Conservation (phyloP, 177 flowering plant species). For the Tripterygium wilfordii region DNA sequence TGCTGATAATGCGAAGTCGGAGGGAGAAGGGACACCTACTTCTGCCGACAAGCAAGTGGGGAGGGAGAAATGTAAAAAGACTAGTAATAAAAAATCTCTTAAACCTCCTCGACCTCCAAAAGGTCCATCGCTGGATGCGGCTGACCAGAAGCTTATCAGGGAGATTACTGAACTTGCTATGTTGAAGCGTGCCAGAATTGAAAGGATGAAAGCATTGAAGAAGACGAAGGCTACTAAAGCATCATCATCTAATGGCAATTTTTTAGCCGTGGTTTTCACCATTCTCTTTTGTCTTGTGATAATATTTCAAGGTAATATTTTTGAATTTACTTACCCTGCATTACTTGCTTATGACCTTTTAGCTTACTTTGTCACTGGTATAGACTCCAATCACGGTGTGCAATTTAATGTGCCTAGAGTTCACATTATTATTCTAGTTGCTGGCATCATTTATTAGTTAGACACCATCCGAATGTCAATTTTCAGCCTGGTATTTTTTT, state of each 20-base stretch:
- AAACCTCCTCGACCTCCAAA: constrained; percentile 59
- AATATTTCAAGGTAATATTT: constrained; percentile 41
- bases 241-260: constrained; percentile 24
- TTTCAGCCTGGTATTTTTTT: too few relatives aligned
- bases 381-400: too few relatives aligned
- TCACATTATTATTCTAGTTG: too few relatives aligned
- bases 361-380: too few relatives aligned
- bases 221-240: constrained; percentile 41
- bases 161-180: constrained; percentile 48
- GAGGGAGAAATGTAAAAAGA: constrained; percentile 31
- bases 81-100: constrained; percentile 26
- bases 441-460: too few relatives aligned
- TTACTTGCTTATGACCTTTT: too few relatives aligned
- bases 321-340: too few relatives aligned
- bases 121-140: constrained; percentile 48
- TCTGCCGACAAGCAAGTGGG: constrained; percentile 16
- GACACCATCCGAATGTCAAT: too few relatives aligned
- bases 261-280: constrained; percentile 42
- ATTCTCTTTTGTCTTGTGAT: constrained; percentile 38
- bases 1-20: constrained; percentile 7
- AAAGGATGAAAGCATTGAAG: constrained; percentile 42
- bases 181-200: constrained; percentile 45
- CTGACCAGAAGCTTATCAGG: constrained; percentile 40
- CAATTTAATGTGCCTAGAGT: too few relatives aligned
- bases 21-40: constrained; percentile 8